Evolutionary conservation across 1,284 basidiomycete species (phyloP).

Genomic region (Sporisorium scitamineum): DNA sequence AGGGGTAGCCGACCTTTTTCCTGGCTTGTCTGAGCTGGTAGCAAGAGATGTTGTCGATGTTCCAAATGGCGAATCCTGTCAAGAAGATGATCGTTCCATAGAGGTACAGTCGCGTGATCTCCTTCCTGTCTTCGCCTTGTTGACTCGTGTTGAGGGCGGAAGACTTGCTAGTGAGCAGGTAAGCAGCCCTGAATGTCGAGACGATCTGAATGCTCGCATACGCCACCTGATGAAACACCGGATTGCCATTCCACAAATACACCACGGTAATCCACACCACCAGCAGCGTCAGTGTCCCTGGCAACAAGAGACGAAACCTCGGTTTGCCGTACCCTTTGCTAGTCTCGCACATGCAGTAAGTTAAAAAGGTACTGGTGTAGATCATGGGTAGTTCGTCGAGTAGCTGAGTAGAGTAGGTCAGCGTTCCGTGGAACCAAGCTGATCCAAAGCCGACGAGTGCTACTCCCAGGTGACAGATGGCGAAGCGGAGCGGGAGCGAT

Average conservation of each 20-base stretch:
- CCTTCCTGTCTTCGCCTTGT: conserved; percentile 11
- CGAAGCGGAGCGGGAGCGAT: conserved; percentile 52
- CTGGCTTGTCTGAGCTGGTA: conserved; percentile 48
- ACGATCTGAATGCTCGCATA: conserved; percentile 71
- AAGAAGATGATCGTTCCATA: conserved; percentile 64
- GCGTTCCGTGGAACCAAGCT: conserved; percentile 65
- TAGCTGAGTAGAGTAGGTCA: conserved; percentile 64
- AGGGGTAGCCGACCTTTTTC: conserved; percentile 53
- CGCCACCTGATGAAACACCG: conserved; percentile 73
- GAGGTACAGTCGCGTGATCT: conserved; percentile 28
- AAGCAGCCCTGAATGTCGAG: conserved; percentile 61
- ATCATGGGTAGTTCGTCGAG: conserved; percentile 69
- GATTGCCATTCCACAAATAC: conserved; percentile 72
- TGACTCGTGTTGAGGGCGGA: conserved; percentile 39
- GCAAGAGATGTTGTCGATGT: conserved; percentile 73
- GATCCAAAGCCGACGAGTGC: conserved; percentile 59
- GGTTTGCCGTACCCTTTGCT: conserved; percentile 35
- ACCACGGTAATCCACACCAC: conserved; percentile 54
- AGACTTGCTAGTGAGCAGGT: conserved; percentile 51
- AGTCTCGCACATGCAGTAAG: conserved; percentile 62
- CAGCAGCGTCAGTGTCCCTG: conserved; percentile 32
- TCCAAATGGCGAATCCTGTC: conserved; percentile 72
- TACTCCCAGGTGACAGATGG: conserved; percentile 57
- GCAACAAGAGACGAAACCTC: conserved; percentile 35
- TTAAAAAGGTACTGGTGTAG: conserved; percentile 57